Conservation (phyloP, 176 grass and related monocot genomes). For the Pharus latifolius region DNA sequence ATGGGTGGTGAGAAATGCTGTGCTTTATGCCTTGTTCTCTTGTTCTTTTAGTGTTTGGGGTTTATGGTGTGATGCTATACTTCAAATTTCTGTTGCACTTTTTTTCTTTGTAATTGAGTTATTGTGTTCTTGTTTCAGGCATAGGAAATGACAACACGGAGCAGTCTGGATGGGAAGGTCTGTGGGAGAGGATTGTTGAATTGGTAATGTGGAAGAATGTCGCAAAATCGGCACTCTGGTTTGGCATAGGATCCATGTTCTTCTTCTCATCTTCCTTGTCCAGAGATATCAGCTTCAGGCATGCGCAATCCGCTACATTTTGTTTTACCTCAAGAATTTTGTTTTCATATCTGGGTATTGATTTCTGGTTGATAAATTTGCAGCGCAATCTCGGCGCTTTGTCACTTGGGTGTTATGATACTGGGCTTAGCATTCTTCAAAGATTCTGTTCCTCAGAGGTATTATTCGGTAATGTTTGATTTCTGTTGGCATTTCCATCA, state of each 20-base stretch:
- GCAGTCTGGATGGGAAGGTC: conserved; percentile 17
- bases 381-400: conserved; percentile 65
- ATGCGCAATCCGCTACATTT: background rate
- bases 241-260: conserved; percentile 68
- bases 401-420: conserved; percentile 58
- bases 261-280: conserved; percentile 75
- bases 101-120: background rate
- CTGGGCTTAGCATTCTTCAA: conserved; percentile 63
- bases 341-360: background rate
- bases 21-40: background rate
- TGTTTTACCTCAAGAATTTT: background rate
- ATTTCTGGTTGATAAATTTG: conserved; percentile 6
- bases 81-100: background rate
- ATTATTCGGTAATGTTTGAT: background rate
- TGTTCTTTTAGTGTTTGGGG: background rate
- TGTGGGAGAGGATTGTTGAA: conserved; percentile 49
- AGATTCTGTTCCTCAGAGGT: conserved; percentile 72
- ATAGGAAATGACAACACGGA: background rate
- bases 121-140: background rate
- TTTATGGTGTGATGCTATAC: too few relatives aligned
- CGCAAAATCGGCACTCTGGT: conserved; percentile 82
- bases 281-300: conserved; percentile 66
- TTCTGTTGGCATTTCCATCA: background rate
- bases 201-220: conserved; percentile 81
- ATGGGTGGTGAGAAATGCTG: background rate